Conservation (phyloP, 2,329 filamentous ascomycete species). For the Plenodomus lindquistii region DNA sequence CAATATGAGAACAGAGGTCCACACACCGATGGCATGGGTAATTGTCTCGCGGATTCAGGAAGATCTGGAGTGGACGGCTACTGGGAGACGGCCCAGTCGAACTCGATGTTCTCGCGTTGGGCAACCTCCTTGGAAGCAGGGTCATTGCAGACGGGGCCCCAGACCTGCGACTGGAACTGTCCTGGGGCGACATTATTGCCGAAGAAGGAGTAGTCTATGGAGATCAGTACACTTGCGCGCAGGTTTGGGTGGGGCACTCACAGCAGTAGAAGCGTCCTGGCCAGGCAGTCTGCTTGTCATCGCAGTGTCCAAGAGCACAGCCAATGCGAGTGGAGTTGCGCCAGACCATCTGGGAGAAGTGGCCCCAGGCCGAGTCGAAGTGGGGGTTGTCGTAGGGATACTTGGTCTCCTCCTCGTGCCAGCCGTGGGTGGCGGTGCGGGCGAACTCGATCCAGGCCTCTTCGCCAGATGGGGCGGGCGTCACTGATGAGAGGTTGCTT, state of each 20-base stretch:
- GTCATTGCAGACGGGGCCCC: conserved; percentile 33
- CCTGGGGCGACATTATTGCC: conserved; percentile 40
- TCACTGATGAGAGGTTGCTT: conserved; percentile 39
- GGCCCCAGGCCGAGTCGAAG: conserved; percentile 35
- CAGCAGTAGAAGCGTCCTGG: conserved; percentile 44
- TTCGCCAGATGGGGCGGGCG: conserved; percentile 24
- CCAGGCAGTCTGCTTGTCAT: conserved; percentile 16
- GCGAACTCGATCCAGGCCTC: conserved; percentile 36
- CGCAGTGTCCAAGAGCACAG: conserved; percentile 39
- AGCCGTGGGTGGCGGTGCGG: conserved; percentile 35
- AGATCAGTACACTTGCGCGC: conserved; percentile 8
- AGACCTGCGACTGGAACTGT: conserved; percentile 37
- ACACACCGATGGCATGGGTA: background rate
- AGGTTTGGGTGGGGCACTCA: conserved; percentile 15
- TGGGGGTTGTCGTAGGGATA: conserved; percentile 40
- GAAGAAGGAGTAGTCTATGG: conserved; percentile 34
- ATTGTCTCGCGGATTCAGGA: background rate
- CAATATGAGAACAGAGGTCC: too few relatives aligned
- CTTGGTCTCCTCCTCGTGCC: conserved; percentile 42
- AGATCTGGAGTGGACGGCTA: background rate
- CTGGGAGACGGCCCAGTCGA: conserved; percentile 17
- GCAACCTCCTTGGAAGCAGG: conserved; percentile 20
- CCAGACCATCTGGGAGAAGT: conserved; percentile 48
- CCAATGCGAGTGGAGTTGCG: conserved; percentile 41
- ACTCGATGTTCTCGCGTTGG: conserved; percentile 18